phyloP scores from a whole-genome alignment of 208 protist genomes.

The Eutreptiella sp. region DNA sequence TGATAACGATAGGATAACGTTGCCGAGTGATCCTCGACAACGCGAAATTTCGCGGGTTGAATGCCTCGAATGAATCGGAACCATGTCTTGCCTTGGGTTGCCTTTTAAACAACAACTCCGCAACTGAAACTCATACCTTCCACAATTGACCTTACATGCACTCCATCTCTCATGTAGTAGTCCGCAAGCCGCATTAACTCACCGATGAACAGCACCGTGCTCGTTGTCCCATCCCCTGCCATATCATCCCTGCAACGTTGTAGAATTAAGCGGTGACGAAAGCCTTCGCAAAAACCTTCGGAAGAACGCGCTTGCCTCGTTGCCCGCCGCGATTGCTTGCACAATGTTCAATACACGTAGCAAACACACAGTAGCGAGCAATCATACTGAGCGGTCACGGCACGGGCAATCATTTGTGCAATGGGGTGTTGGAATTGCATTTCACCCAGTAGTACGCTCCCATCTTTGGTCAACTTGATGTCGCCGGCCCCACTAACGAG shows the following conservation, averaged over 20 bases:
- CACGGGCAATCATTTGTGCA: slow-evolving; percentile 96
- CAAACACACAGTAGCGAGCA: no score
- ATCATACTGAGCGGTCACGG: slow-evolving; percentile 98
- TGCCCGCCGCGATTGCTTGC: no score
- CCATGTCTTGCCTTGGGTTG: no score
- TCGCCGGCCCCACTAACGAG: slow-evolving; percentile 96
- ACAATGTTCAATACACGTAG: no score
- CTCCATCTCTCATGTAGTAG: slow-evolving; percentile 93
- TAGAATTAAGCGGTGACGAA: no score
- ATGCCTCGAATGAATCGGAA: no score
- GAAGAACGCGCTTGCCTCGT: no score
- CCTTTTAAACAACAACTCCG: slow-evolving; percentile 24
- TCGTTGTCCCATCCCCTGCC: slow-evolving; percentile 99
- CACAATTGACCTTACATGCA: slow-evolving; percentile 95
- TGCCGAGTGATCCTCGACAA: no score
- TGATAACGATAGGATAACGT: no score
- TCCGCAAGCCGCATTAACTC: slow-evolving; percentile 98
- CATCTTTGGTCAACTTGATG: slow-evolving; percentile 99
- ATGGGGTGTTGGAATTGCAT: slow-evolving; percentile 99
- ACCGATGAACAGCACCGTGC: slow-evolving; percentile 97
- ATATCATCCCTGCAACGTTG: slow-evolving; percentile 99
- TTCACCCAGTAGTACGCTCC: slow-evolving; percentile 97
- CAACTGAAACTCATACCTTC: no score
- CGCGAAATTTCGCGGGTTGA: no score
- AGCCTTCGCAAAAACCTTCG: no score